Evolutionary conservation across 805 yeast genomes (phyloP), one percentile per base, ranked within the genome.

Genomic region (Schwanniomyces occidentalis): DNA sequence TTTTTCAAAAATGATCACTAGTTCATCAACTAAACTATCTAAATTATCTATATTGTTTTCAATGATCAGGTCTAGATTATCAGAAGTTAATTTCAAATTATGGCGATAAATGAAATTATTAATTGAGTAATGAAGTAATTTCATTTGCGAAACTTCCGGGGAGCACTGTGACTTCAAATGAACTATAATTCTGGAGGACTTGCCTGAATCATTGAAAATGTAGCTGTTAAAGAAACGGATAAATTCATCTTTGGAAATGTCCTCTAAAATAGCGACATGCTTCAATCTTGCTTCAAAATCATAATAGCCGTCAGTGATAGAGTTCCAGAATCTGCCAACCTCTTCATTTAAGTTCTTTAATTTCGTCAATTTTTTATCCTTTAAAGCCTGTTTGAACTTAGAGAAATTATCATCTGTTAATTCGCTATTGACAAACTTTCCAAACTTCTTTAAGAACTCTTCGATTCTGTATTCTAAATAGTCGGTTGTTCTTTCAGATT

Each of bases 301-400:
- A 52, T 84, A 90, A 58, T 69, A 84, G 5, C 96, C 96, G 37
- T 78, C 71, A 19, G 77, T 75, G 38, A 93, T 83, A 9, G 78
- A 71, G 35, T 73, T 68, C 76, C 88, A 80, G 56, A 76, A 82
- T 48, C 81, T 66, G 7, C 64, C 52, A 31, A 77, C 71, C 60
- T 93, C 98, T 54, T 91, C 96, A 35, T 68, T 64, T 61, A 90
- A 68, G 48, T 88, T 89, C 61, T 86, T 87, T 49, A 76, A 69
- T 48, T 84, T 85, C 50, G 85, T 85, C 26, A 76, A 60, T 46
- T 86, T 79, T 56, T 77, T 76, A 37, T 74, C 72, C 35, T 80
- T 63, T 40, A 90, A 71, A 1, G 95, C 84, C 34, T 72, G 73
- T 35, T 85, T 82, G 57, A 83, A 85, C 46, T 78, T 78, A 13